Conservation (phyloP, 805 yeast genomes). For the Komagataella kurtzmanii region DNA sequence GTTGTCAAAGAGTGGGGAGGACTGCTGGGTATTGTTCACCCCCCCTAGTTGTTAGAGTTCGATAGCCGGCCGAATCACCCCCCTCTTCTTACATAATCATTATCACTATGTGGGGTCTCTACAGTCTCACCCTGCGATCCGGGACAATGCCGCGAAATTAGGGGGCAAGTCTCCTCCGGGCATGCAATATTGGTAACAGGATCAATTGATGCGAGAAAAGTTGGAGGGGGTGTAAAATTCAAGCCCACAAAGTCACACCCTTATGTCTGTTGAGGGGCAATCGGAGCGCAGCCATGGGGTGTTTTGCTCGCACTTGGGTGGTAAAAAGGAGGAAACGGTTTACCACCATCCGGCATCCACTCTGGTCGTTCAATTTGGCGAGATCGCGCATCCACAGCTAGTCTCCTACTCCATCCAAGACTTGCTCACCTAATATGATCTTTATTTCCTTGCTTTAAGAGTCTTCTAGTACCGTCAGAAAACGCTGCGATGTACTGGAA, state of each 20-base stretch:
- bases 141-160: not conserved
- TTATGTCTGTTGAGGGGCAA: not conserved
- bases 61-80: not conserved
- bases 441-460: too few relatives aligned
- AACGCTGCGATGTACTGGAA: not conserved
- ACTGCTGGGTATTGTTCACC: not conserved
- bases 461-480: not conserved
- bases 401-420: not conserved
- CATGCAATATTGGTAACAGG: not conserved
- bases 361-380: not conserved
- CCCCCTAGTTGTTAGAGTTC: not conserved
- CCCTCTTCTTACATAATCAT: not conserved
- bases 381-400: not conserved
- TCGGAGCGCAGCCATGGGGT: not conserved
- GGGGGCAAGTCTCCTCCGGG: not conserved
- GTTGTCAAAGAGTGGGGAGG: not conserved
- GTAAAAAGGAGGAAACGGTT: not conserved
- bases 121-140: not conserved
- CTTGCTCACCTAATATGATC: not conserved
- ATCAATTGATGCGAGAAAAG: not conserved
- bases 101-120: not conserved
- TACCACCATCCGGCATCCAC: not conserved
- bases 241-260: not conserved
- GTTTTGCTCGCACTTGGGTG: not conserved
- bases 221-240: not conserved